Percentiles rank a stretch among this genome's conserved stretches.
These are phyloP conservation scores for Trichoderma koningii DNA, from an alignment of 2,329 filamentous ascomycete species.

Conservation along the genomic window DNA sequence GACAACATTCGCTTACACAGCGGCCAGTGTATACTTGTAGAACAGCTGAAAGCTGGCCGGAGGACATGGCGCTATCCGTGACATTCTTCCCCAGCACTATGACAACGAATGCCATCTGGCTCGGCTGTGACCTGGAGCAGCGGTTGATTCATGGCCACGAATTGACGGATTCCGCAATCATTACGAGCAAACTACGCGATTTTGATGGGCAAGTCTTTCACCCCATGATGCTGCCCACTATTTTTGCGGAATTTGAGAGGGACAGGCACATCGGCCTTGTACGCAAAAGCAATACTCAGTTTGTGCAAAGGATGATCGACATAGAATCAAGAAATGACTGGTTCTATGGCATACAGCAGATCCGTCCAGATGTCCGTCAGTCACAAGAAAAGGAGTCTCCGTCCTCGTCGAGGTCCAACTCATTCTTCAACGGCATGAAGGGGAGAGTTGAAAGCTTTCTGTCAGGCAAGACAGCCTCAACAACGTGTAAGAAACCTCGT, in stretches of 20 bases:
- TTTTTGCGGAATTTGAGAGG: conserved; percentile 30
- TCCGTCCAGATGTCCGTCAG: not conserved
- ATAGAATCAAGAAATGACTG: not conserved
- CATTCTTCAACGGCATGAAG: not conserved
- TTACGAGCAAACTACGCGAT: conserved; percentile 19
- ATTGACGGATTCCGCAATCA: not conserved
- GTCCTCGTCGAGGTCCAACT: not conserved
- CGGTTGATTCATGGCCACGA: not conserved
- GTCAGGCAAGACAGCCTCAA: not conserved
- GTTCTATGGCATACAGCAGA: not conserved
- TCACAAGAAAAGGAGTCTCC: not conserved
- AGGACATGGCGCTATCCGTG: conserved; percentile 28
- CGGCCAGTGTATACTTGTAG: conserved; percentile 28
- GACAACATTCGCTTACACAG: not conserved
- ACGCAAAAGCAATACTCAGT: conserved; percentile 1
- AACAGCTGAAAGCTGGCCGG: conserved; percentile 25
- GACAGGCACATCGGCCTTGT: conserved; percentile 28
- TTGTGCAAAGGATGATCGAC: conserved; percentile 19
- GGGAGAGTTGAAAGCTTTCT: not conserved
- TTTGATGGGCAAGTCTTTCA: conserved; percentile 27
- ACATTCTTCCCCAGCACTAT: conserved; percentile 27
- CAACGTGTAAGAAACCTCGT: not conserved
- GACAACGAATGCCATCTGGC: conserved; percentile 27
- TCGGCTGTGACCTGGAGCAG: conserved; percentile 24
- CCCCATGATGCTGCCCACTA: conserved; percentile 29